Conservation (phyloP, 2,329 filamentous ascomycete species). For the Talaromyces marneffei region DNA sequence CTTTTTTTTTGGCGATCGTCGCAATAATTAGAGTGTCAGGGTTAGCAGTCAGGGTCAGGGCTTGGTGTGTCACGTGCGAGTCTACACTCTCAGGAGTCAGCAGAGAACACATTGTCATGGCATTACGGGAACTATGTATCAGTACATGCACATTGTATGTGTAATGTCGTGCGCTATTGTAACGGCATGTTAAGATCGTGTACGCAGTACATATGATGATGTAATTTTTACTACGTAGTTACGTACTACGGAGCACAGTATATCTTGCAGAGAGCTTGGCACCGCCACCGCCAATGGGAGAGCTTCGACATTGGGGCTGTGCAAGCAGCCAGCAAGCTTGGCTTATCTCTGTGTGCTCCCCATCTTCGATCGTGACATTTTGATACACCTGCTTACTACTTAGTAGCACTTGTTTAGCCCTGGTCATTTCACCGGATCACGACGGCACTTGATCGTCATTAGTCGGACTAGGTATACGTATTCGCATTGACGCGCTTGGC, state of each 20-base stretch:
- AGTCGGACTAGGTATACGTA: background rate
- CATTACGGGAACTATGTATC: background rate
- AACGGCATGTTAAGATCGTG: background rate
- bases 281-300: background rate
- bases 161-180: background rate
- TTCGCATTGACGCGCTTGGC: background rate
- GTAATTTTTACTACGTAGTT: background rate
- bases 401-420: background rate
- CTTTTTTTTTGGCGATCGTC: too few species aligned
- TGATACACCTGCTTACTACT: background rate
- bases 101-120: background rate
- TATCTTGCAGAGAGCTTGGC: conserved; percentile 10
- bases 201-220: too few species aligned
- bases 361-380: background rate
- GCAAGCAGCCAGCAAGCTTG: conserved; percentile 1
- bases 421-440: background rate
- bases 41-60: background rate
- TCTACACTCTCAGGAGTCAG: too few species aligned
- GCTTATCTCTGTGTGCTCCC: background rate
- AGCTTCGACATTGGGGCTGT: conserved; percentile 11
- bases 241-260: too few species aligned
- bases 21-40: background rate
- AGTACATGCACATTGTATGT: background rate
- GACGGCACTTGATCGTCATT: background rate
- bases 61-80: background rate